Base-by-base conservation (phyloP, 2,329 filamentous ascomycete genomes). In the Pseudogymnoascus sp. region DNA sequence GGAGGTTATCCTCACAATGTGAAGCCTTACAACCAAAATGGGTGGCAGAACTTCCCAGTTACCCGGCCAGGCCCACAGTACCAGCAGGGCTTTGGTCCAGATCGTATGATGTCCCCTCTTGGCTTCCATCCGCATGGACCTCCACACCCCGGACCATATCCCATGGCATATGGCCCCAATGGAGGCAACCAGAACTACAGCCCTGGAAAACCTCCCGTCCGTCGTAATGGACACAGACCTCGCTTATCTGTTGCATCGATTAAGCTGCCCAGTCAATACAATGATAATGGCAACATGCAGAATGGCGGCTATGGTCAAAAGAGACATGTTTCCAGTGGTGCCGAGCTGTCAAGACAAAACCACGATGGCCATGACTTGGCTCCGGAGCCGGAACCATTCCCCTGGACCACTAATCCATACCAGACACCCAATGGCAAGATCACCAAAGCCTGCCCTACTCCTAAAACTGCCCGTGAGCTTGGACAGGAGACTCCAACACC, bases 381-480 rank as follows among this genome's bases (percentile, higher is more conserved):
- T 5, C 60, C 60, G 36, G 29, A n/a, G n/a, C 8, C 18, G 4
- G 45, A 45, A 9, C 36, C 29, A 15, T 25, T 35, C 42, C 59
- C 48, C 29, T 29, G 42, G 36, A n/a, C 4, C 25, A 36, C 27
- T 10, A 39, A 8, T 13, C 31, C 12, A 13, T 62, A 55, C 33
- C n/a, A 59, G 2, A 59, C 58, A 5, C 58, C 58, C 1, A 59
- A 59, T n/a, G 58, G 33, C 5, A 59, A 59, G 21, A 59, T 18
- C 3, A 40, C 25, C 4, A 21, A 40, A 13, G 27, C 33, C 2
- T 33, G n/a, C 7, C 35, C 58, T 6, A 59, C 58, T 1, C 58
- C 58, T 3, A 59, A 59, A 13, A 59, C 58, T 40, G 58, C 58
- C 9, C 35, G 58, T 7, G 58, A 59, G n/a, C 58, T 59, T n/a